phyloP scores from a whole-genome alignment of 2,329 filamentous ascomycete genomes.

The Dactylonectria estremocensis region DNA sequence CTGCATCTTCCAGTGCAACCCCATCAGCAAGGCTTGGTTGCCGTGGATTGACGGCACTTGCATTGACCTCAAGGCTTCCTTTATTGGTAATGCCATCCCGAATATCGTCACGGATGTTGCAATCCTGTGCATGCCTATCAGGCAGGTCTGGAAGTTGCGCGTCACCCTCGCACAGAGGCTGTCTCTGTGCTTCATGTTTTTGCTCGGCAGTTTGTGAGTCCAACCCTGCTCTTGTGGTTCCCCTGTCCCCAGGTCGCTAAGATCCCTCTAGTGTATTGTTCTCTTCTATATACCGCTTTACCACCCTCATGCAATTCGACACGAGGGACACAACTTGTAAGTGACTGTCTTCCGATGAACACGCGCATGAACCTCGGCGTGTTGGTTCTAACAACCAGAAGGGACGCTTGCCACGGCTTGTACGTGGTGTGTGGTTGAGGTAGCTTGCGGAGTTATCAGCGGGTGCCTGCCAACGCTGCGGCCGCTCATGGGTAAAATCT shows the following conservation, averaged over 20 bases:
- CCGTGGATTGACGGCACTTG: constrained; percentile 28
- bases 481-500: constrained; percentile 34
- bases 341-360: background rate
- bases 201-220: constrained; percentile 38
- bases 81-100: constrained; percentile 35
- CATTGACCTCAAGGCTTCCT: constrained; percentile 36
- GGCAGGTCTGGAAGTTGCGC: constrained; percentile 33
- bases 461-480: constrained; percentile 34
- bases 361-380: fast-evolving
- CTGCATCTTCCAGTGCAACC: constrained; percentile 36
- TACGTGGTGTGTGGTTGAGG: constrained; percentile 40
- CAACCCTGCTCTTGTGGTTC: background rate
- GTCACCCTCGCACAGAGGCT: constrained; percentile 34
- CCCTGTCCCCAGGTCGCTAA: background rate
- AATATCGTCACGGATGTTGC: constrained; percentile 35
- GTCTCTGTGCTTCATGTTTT: constrained; percentile 33
- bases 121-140: constrained; percentile 30
- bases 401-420: constrained; percentile 38
- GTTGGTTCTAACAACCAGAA: background rate
- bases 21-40: constrained; percentile 31
- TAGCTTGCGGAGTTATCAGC: constrained; percentile 34
- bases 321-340: constrained; percentile 28
- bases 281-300: constrained; percentile 38
- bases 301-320: constrained; percentile 38
- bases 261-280: constrained; percentile 26